Evolutionary conservation across 164 flowering plant genomes (phyloP), one percentile per base, ranked within the genome.

Genomic region (Amborella trichopoda): DNA sequence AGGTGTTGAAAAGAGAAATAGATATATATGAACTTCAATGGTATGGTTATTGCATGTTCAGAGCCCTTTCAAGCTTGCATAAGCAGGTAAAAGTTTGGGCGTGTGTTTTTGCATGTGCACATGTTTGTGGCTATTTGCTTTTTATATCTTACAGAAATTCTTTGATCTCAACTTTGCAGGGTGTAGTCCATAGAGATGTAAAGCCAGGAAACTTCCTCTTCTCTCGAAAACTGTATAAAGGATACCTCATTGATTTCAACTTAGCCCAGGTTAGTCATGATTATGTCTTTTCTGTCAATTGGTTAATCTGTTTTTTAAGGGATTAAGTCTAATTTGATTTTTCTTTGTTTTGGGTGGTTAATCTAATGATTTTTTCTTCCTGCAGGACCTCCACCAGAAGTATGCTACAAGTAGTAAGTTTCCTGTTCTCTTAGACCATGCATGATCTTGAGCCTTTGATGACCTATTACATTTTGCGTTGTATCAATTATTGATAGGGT

Each of bases 151-250:
- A n/a, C n/a, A n/a, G n/a, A n/a, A n/a, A n/a, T 11, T 28, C 6
- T 33, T 27, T 23, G 6, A 55, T 44, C 53, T 19, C 14, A 27
- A 25, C 23, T 39, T 20, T 61, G 55, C 75, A 93, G 99, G 95
- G 91, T 28, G 46, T 79, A 49, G 81, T 76, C 46, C 99, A 93
- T 56, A 88, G 99, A 60, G 99, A 93, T 68, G 79, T 93, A 23
- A 93, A 93, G 62, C 99, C 99, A 50, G 96, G 99, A 19, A 93
- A 93, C 52, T 93, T 93, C 48, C 87, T 93, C 18, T 93, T 80
- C 62, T 84, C 88, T 48, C 65, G 83, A 2, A 81, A 62, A 53
- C 56, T 61, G 28, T 67, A 45, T 27, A 88, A 78, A 66, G 99
- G 99, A 26, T 85, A 78, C 62, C 84, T 93, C 28, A 93, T 93